phyloP scores from a whole-genome alignment of 2,329 filamentous ascomycete species.

The Alternaria dauci region DNA sequence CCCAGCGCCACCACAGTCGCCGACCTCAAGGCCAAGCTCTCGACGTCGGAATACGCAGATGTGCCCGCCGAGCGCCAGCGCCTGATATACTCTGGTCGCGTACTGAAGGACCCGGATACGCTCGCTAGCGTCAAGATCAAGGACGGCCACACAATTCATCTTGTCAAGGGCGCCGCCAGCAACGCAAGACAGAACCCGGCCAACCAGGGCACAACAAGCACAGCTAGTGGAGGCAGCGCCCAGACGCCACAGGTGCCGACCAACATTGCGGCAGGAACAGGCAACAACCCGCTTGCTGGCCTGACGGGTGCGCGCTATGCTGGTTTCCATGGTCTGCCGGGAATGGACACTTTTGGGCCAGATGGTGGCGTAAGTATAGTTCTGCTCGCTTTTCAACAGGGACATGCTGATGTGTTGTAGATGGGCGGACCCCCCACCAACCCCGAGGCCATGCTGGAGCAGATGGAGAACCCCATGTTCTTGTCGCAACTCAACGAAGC shows the following conservation, averaged over 20 bases:
- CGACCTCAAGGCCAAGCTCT: conserved; percentile 90
- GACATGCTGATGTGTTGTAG: conserved; percentile 57
- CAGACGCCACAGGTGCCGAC: conserved; percentile 70
- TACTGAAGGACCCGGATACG: conserved; percentile 93
- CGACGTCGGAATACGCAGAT: conserved; percentile 81
- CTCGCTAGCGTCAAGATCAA: conserved; percentile 92
- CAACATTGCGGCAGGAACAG: conserved; percentile 81
- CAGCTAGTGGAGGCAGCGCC: conserved; percentile 51
- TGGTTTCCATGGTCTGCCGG: conserved; percentile 87
- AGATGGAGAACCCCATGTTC: conserved; percentile 89
- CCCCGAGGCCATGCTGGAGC: conserved; percentile 80
- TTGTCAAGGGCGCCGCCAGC: conserved; percentile 95
- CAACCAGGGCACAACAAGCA: conserved; percentile 54
- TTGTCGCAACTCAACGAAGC: conserved; percentile 91
- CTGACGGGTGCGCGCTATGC: conserved; percentile 94
- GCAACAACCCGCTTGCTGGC: conserved; percentile 86
- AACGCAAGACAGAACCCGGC: conserved; percentile 71
- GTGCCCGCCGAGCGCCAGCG: conserved; percentile 88
- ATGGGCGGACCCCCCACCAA: conserved; percentile 89
- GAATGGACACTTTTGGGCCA: conserved; percentile 87
- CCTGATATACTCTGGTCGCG: conserved; percentile 95
- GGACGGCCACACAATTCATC: conserved; percentile 91
- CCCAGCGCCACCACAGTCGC: conserved; percentile 76
- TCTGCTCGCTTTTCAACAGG: background rate
- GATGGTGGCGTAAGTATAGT: conserved; percentile 84